Percentiles rank a stretch among this genome's conserved stretches.
Evolutionary conservation across 106 monocot species (phyloP).

Genomic region (Iris macrosiphon): DNA sequence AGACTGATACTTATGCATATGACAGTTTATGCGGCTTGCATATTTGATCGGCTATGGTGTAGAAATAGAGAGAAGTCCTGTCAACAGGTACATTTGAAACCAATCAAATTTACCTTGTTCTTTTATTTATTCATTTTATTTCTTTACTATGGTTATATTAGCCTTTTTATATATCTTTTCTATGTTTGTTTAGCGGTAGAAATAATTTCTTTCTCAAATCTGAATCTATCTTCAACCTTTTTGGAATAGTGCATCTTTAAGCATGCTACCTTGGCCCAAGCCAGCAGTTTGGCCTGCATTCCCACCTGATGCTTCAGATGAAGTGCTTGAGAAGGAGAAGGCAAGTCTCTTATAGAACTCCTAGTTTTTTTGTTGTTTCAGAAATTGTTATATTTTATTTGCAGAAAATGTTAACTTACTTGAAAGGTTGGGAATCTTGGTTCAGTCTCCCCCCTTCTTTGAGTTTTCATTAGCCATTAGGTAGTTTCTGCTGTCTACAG

Average conservation of each 20-base stretch:
- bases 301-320: conserved; percentile 72
- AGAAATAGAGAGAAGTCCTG: conserved; percentile 85
- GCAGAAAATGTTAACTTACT: no score
- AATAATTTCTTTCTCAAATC: not conserved
- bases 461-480: no score
- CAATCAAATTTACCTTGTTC: not conserved
- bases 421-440: no score
- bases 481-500: no score
- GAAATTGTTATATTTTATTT: not conserved
- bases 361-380: not conserved
- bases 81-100: conserved; percentile 59
- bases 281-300: conserved; percentile 84
- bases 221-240: not conserved
- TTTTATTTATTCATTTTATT: not conserved
- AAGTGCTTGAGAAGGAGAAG: conserved; percentile 81
- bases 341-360: conserved; percentile 62
- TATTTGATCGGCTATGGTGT: conserved; percentile 87
- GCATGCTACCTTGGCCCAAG: conserved; percentile 99
- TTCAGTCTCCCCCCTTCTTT: no score
- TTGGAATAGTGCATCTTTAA: conserved; percentile 76
- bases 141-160: conserved; percentile 3
- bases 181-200: conserved; percentile 7
- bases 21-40: conserved; percentile 95
- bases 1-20: conserved; percentile 10
- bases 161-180: not conserved